These are phyloP conservation scores for Chionographis japonica DNA, from an alignment of 106 monocot species.

Conservation along the genomic window DNA sequence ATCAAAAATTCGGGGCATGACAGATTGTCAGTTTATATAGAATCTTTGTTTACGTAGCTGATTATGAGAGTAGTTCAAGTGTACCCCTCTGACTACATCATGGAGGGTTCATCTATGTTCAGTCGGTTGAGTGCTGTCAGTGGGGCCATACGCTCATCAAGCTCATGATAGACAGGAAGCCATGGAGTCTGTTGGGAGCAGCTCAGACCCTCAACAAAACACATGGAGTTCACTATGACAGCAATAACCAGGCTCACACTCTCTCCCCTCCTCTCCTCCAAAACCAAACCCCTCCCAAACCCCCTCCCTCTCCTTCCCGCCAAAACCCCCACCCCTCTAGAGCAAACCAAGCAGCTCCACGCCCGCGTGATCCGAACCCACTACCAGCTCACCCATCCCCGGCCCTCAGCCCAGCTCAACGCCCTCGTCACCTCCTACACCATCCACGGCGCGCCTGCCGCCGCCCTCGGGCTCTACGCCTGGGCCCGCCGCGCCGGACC, in stretches of 20 bases:
- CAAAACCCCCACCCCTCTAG: not conserved
- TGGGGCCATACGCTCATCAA: too few species aligned
- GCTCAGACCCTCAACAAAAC: not conserved
- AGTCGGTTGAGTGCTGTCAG: too few species aligned
- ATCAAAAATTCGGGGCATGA: too few species aligned
- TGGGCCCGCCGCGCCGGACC: conserved; percentile 4
- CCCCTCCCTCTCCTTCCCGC: not conserved
- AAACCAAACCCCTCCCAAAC: not conserved
- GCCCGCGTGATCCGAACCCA: conserved; percentile 34
- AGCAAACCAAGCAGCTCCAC: conserved; percentile 44
- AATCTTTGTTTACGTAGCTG: too few species aligned
- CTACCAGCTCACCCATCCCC: not conserved
- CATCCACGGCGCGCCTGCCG: conserved; percentile 14
- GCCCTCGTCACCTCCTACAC: conserved; percentile 50
- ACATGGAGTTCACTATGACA: not conserved
- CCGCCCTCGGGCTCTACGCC: conserved; percentile 33
- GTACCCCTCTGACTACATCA: too few species aligned
- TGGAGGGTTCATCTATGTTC: too few species aligned
- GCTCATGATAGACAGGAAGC: too few species aligned
- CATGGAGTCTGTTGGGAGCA: too few species aligned
- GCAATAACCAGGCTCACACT: not conserved
- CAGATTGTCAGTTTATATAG: too few species aligned
- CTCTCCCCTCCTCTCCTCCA: conserved; percentile 11
- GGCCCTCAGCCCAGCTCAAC: conserved; percentile 26
- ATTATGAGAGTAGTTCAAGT: too few species aligned